Conservation (phyloP, 352 stramenopile species). For the Peronosclerospora sorghi region DNA sequence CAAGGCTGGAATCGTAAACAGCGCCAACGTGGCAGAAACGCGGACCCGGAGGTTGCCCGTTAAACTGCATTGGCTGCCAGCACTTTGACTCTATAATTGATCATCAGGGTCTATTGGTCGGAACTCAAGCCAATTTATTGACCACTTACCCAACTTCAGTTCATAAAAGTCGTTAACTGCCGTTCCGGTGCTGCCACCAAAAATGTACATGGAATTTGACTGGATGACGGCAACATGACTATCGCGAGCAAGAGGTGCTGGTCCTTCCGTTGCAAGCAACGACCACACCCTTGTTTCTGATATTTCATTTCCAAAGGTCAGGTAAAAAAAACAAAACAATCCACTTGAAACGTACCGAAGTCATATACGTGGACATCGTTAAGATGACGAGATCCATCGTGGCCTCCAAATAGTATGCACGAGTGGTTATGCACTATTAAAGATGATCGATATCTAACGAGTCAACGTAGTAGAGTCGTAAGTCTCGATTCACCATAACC, state of each 20-base stretch:
- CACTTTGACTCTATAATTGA: slow-evolving; percentile 34
- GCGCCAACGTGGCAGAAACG: slow-evolving; percentile 95
- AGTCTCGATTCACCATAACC: not conserved
- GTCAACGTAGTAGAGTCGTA: not conserved
- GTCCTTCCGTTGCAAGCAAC: slow-evolving; percentile 80
- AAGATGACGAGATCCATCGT: slow-evolving; percentile 95
- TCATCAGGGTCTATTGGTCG: not conserved
- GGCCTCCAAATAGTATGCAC: slow-evolving; percentile 92
- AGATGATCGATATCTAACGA: slow-evolving; percentile 76
- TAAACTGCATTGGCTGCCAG: slow-evolving; percentile 72
- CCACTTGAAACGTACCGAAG: slow-evolving; percentile 54
- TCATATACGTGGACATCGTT: slow-evolving; percentile 96
- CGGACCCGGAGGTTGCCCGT: slow-evolving; percentile 76
- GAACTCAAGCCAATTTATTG: not conserved
- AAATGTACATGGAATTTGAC: slow-evolving; percentile 91
- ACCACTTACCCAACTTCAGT: slow-evolving; percentile 60
- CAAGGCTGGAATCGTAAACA: slow-evolving; percentile 87
- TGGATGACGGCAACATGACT: slow-evolving; percentile 93
- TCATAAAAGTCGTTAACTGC: slow-evolving; percentile 98
- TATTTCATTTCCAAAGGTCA: not conserved
- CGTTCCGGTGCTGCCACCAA: slow-evolving; percentile 90
- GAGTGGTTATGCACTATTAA: slow-evolving; percentile 89
- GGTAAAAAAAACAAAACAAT: not conserved
- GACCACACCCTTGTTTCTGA: slow-evolving; percentile 81
- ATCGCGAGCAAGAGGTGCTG: slow-evolving; percentile 90